Evolutionary conservation across 345 rosid genomes (phyloP), one percentile per base, ranked within the genome.

Genomic region (Dipteronia sinensis): DNA sequence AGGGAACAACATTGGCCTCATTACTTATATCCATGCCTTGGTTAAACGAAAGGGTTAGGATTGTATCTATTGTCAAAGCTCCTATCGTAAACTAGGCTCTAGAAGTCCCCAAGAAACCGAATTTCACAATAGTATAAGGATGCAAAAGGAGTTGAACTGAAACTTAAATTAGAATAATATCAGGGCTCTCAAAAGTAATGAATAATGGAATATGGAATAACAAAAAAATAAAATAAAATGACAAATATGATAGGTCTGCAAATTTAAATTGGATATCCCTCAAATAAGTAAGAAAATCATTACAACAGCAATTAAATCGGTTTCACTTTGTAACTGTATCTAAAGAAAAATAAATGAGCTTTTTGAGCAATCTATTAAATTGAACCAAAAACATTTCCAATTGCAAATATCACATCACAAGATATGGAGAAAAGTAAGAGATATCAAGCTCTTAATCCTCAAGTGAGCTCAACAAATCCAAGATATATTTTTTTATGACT

Each of bases 11-110:
- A 49, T 71, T 88, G 8, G 98, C 99, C 77, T 96, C 99, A 67
- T 90, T 96, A 76, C 90, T 94, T 81, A 96, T 91, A 85, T 94
- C 99, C 98, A 94, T 96, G 61, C 46, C 69, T 79, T 71, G 53
- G 76, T 67, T 56, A 64, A 42, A 12, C 12, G 59, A 71, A 47
- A 67, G 25, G 25, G 10, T 12, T 46, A 46, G 49, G 49, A 46
- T 46, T 46, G 49, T 46, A 46, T 46, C 49, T 46, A 46, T 46
- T 46, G 49, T 11, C 49, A 46, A 46, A 46, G 49, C 49, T 46
- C 49, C 49, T 46, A 46, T 9, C 2, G 49, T 46, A 46, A 42
- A 42, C 46, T 42, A 42, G 46, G 46, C 9, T 46, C 49, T 46
- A 46, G 49, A 46, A 10, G 49, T 46, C 49, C 10, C 15, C 49